Evolutionary conservation across 495 filamentous ascomycete species (phyloP).

Genomic region (Aspergillus steynii): DNA sequence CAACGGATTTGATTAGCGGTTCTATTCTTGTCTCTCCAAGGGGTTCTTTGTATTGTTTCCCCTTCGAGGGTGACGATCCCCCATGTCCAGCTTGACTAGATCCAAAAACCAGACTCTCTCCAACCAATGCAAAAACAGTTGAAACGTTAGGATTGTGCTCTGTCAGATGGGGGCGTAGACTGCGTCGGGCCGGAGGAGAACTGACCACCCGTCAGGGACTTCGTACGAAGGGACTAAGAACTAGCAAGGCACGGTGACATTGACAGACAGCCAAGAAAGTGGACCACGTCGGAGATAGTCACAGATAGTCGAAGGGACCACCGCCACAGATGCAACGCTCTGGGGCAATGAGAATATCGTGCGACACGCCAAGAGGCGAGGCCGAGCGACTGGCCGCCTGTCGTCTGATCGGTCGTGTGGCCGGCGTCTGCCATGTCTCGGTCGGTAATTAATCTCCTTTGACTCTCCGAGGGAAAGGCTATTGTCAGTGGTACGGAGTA

Average conservation of each 20-base stretch:
- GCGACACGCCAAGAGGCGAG: not conserved
- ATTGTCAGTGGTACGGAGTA: not conserved
- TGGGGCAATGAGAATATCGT: not conserved
- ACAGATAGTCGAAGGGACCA: not conserved
- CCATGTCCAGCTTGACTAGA: not conserved
- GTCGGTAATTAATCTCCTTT: not conserved
- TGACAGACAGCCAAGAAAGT: not conserved
- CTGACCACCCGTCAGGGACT: not conserved
- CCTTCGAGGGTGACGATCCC: conserved; percentile 1
- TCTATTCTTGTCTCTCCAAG: not conserved
- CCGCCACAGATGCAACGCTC: not conserved
- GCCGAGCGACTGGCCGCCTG: not conserved
- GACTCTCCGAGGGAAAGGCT: too few relatives aligned
- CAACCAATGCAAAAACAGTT: not conserved
- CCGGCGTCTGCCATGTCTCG: not conserved
- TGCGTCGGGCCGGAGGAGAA: not conserved
- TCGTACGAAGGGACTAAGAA: not conserved
- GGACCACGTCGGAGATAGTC: not conserved
- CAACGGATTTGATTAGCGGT: not conserved
- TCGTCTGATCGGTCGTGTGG: not conserved
- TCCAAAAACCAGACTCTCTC: not conserved
- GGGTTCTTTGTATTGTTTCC: not conserved
- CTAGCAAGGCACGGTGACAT: not conserved
- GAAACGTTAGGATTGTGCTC: not conserved
- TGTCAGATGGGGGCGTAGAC: too few relatives aligned